phyloP scores from a whole-genome alignment of 2,329 filamentous ascomycete species.

The Epichloe hybrida region DNA sequence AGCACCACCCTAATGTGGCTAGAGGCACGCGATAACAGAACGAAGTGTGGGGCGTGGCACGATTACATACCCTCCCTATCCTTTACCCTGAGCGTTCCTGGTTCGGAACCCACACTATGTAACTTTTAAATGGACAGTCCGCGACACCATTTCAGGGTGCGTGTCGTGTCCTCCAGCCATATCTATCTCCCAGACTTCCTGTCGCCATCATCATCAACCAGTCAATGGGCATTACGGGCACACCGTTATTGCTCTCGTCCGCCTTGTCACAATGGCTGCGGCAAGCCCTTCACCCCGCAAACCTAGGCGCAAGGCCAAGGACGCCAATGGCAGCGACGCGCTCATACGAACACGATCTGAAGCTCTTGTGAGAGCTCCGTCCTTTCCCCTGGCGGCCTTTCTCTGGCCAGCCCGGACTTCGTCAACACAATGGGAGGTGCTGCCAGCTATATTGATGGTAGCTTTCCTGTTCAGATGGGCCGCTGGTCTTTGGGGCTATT shows the following conservation, averaged over 20 bases:
- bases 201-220: neutral
- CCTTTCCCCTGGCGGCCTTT: slow-evolving; percentile 86
- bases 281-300: slow-evolving; percentile 43
- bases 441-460: slow-evolving; percentile 78
- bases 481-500: slow-evolving; percentile 87
- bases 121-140: no score
- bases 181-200: neutral
- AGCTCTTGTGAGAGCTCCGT: slow-evolving; percentile 43
- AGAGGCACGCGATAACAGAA: no score
- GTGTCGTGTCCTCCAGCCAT: neutral
- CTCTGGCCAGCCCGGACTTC: slow-evolving; percentile 86
- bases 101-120: no score
- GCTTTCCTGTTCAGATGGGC: slow-evolving; percentile 91
- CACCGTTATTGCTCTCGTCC: neutral
- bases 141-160: no score
- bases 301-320: slow-evolving; percentile 42
- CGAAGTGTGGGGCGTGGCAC: no score
- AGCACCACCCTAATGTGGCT: no score
- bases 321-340: slow-evolving; percentile 26
- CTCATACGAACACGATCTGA: slow-evolving; percentile 20
- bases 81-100: no score
- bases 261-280: slow-evolving; percentile 27
- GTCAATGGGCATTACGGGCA: neutral
- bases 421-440: slow-evolving; percentile 78
- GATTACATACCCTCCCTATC: no score